Base-by-base conservation (phyloP, 768 basidiomycete species). In the Cystofilobasidium ferigula region DNA sequence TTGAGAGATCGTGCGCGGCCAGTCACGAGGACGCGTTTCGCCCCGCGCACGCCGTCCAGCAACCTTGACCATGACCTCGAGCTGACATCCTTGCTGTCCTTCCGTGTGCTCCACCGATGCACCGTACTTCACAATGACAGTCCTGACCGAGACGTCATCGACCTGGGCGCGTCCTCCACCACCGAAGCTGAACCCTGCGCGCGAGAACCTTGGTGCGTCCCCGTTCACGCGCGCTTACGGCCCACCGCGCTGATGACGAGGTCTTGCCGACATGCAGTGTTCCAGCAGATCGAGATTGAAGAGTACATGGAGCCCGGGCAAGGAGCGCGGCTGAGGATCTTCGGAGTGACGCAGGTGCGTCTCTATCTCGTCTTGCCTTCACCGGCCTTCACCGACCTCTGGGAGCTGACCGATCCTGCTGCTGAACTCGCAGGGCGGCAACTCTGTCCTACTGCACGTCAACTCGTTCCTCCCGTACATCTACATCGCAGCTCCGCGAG, bases 201-300 rank as follows among this genome's bases (percentile, higher is more conserved):
- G 72, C 63, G 86, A 93, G 72, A 76, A 80, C 6, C 85, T 95
- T 65, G 77, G 91, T 89, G 43, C 64, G 85, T 13, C 14, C 36
- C 40, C 24, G 43, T 22, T 35, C 47, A 64, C 38, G 35, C 67
- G 12, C 18, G 38, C 61, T 22, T 53, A 34, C 45, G 24, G 28
- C 6, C 36, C 18, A 38, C 8, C 43, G 14, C 10, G 34, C 30
- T n/a, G n/a, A n/a, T n/a, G n/a, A n/a, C n/a, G n/a, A n/a, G n/a
- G n/a, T n/a, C n/a, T n/a, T n/a, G n/a, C n/a, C n/a, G 13, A 9
- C n/a, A 14, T 3, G 0, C 66, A 93, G 90, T 87, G 22, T 98
- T 98, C 72, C 95, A 99, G 75, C 95, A 98, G 76, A 93, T 94
- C 66, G 95, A 98, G 69, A 81, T 98, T 10, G 90, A 94, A 69